Evolutionary conservation across 2,329 filamentous ascomycete genomes (phyloP), one percentile per base, ranked within the genome.

Genomic region (Fusarium albosuccineum): DNA sequence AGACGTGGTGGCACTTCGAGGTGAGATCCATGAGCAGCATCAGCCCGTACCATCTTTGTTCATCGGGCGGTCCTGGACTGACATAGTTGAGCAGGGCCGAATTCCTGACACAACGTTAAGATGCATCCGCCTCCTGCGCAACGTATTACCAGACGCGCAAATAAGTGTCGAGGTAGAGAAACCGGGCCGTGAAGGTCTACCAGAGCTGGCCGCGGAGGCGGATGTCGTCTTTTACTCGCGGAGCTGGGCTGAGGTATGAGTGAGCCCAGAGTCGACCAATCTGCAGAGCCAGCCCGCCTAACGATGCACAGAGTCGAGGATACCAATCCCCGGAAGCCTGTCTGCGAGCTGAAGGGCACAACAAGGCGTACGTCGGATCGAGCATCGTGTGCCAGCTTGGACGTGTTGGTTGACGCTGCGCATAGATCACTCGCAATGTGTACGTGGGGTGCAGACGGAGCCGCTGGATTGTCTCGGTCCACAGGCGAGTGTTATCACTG

Each of bases 151-250:
- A 27, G 73, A 70, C 5, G 79, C 82, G 46, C 82, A 72, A 46
- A 80, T 93, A 73, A 93, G 91, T 75, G 87, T 93, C 55, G 91
- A 93, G 76, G 80, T 91, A 41, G 91, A 93, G 79, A 93, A 92
- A 74, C 90, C 91, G 3, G 83, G 82, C 11, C 84, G 91, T 10
- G 75, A 78, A 29, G 89, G 88, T 3, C 81, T 93, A 57, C 78
- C 82, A 50, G 81, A 86, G 29, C 82, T 92, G 48, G 89, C 89
- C 27, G 80, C 81, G 37, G 82, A 85, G 68, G 90, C 89, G 26
- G 88, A 93, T 72, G 84, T 92, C 16, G 86, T 93, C n/a, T 92
- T 93, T 75, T 93, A 90, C 78, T 92, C 91, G 11, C 86, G 85
- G 70, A 83, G 82, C 51, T 93, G 91, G 91, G 91, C 91, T 61